Conservation (phyloP, 164 flowering plant species). For the Macadamia tetraphylla region DNA sequence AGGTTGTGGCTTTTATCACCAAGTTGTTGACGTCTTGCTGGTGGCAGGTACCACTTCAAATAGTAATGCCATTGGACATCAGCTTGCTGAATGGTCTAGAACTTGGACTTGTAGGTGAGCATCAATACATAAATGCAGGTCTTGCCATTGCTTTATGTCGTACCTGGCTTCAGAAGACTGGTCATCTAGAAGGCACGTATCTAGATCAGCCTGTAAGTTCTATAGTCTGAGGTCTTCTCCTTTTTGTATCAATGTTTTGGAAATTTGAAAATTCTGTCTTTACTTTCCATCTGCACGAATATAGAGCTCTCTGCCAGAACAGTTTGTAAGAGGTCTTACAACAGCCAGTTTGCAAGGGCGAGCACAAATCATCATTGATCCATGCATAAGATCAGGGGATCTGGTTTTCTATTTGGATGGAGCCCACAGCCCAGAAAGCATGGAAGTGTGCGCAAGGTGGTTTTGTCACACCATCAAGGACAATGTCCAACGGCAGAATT, state of each 20-base stretch:
- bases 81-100: slow-evolving; percentile 55
- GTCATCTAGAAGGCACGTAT: slow-evolving; percentile 44
- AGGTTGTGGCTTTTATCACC: background rate
- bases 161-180: slow-evolving; percentile 76
- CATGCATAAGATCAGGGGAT: slow-evolving; percentile 39
- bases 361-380: slow-evolving; percentile 79
- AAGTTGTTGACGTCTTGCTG: slow-evolving; percentile 12
- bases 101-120: slow-evolving; percentile 92
- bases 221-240: background rate
- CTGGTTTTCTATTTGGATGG: slow-evolving; percentile 91
- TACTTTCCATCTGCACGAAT: slow-evolving; percentile 3
- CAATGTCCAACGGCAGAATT: slow-evolving; percentile 24
- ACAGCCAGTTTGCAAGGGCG: slow-evolving; percentile 82
- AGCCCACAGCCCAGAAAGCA: slow-evolving; percentile 98
- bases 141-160: slow-evolving; percentile 76
- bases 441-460: slow-evolving; percentile 91
- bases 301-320: slow-evolving; percentile 68
- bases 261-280: slow-evolving; percentile 10
- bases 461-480: slow-evolving; percentile 62
- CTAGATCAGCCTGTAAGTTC: slow-evolving; percentile 55
- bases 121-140: slow-evolving; percentile 83
- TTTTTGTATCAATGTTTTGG: background rate
- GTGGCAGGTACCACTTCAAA: slow-evolving; percentile 69
- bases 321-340: slow-evolving; percentile 71
- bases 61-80: slow-evolving; percentile 60